Evolutionary conservation across 345 rosid genomes (phyloP).

Genomic region (Ailanthus altissimus): DNA sequence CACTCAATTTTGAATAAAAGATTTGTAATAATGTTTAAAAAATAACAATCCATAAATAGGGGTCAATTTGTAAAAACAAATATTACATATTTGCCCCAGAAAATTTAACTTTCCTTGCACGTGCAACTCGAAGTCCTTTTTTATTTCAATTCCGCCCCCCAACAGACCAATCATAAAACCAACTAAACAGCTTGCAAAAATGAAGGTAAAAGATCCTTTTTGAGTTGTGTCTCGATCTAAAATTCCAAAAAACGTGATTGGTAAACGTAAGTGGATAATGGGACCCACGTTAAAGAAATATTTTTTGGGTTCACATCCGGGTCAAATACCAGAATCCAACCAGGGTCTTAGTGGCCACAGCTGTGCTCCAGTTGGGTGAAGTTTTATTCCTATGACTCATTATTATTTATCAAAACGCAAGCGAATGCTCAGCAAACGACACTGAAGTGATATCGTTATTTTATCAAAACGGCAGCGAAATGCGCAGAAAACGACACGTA

Average conservation of each 20-base stretch:
- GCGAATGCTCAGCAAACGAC: neutral
- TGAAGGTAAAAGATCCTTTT: neutral
- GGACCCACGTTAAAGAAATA: neutral
- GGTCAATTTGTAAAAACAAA: neutral
- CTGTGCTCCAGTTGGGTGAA: slow-evolving; percentile 18
- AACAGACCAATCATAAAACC: neutral
- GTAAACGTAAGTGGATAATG: neutral
- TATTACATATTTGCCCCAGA: neutral
- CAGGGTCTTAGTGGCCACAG: slow-evolving; percentile 32
- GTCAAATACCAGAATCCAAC: slow-evolving; percentile 27
- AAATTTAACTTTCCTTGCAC: neutral
- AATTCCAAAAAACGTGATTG: neutral
- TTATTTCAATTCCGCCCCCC: neutral
- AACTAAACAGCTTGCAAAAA: neutral
- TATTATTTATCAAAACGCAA: neutral
- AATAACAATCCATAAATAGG: no score
- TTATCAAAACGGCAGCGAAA: neutral
- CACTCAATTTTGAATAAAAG: no score
- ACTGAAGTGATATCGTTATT: neutral
- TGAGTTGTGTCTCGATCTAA: neutral
- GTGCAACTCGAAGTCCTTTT: neutral
- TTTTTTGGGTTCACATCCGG: neutral
- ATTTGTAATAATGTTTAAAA: no score
- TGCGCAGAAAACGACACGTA: neutral
- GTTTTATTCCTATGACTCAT: neutral